Conservation (phyloP, 257 asterid species). For the Perilla frutescens region DNA sequence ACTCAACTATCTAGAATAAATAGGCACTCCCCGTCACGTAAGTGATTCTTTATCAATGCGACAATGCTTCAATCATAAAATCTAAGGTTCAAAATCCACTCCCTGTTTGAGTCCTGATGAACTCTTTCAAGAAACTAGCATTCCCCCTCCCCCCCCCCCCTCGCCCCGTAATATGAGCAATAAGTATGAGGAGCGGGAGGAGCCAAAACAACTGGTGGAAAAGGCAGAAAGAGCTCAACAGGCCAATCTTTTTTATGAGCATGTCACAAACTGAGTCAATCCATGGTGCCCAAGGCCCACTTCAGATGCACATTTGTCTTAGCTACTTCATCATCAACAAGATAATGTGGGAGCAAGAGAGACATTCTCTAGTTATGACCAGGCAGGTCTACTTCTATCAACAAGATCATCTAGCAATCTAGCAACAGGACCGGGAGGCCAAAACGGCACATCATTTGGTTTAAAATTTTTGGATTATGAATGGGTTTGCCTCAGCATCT, state of each 20-base stretch:
- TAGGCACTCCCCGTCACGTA: neutral
- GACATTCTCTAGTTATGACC: constrained; percentile 1
- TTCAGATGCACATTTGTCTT: neutral
- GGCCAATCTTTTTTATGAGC: neutral
- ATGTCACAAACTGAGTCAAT: neutral
- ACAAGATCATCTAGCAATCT: neutral
- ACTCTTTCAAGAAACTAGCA: neutral
- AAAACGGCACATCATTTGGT: constrained; percentile 15
- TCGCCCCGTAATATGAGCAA: no score
- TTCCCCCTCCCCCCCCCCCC: no score
- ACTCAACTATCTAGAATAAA: neutral
- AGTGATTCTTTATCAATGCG: neutral
- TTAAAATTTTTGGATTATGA: neutral
- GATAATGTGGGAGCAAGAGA: constrained; percentile 4
- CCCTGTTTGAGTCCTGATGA: neutral
- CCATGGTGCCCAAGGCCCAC: neutral
- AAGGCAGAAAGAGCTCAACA: neutral
- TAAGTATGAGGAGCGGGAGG: neutral
- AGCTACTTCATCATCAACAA: constrained; percentile 4
- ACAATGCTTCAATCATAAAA: neutral
- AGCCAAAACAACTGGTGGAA: neutral
- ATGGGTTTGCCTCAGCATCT: no score
- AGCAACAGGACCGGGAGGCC: neutral
- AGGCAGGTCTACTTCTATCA: neutral
- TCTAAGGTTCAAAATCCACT: neutral